These are phyloP conservation scores for Clavariopsis aquatica DNA, from an alignment of 495 filamentous ascomycete species.

Conservation along the genomic window DNA sequence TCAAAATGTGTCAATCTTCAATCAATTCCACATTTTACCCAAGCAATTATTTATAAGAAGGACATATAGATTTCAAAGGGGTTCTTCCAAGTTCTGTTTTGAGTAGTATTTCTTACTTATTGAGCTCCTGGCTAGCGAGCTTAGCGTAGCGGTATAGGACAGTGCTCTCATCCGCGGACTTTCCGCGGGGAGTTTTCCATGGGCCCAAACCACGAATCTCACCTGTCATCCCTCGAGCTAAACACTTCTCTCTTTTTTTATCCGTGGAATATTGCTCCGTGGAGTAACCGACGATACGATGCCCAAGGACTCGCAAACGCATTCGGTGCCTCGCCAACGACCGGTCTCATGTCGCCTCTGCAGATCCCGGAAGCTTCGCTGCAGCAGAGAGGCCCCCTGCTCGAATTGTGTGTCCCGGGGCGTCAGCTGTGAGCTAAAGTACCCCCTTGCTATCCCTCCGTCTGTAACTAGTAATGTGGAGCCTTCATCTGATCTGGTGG, in stretches of 20 bases:
- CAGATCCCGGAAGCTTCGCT: slow-evolving; percentile 39
- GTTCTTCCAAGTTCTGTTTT: too few species aligned
- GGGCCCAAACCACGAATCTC: too few species aligned
- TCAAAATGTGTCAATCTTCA: too few species aligned
- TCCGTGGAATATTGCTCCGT: background rate
- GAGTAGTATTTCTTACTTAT: too few species aligned
- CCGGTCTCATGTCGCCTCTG: slow-evolving; percentile 29
- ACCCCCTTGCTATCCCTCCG: background rate
- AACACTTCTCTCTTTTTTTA: background rate
- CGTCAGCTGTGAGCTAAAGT: background rate
- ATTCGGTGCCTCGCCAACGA: slow-evolving; percentile 18
- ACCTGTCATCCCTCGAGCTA: too few species aligned
- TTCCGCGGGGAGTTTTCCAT: background rate
- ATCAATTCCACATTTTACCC: too few species aligned
- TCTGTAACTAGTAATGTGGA: background rate
- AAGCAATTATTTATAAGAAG: too few species aligned
- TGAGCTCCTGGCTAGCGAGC: too few species aligned
- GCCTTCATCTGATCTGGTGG: slow-evolving; percentile 13
- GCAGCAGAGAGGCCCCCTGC: slow-evolving; percentile 39
- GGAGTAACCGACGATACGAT: slow-evolving; percentile 15
- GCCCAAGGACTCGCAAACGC: slow-evolving; percentile 24
- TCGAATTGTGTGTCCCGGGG: slow-evolving; percentile 40
- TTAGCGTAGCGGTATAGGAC: background rate
- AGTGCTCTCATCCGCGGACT: background rate
- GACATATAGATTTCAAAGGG: too few species aligned